Conservation (phyloP, 2,329 filamentous ascomycete species). For the Penicillium fuscoglaucum region DNA sequence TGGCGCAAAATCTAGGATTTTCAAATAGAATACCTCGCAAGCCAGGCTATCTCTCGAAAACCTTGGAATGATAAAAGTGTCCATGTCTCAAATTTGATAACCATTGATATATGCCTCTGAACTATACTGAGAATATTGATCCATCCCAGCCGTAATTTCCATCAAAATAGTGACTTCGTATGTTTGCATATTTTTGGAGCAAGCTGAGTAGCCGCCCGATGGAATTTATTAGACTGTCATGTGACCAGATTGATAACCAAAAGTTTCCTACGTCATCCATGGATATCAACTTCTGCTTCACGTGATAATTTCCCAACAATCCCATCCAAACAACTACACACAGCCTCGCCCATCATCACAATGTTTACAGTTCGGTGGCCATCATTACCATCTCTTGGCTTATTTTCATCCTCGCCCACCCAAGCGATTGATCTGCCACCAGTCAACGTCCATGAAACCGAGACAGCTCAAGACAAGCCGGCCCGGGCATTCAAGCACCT, state of each 20-base stretch:
- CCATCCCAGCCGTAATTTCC: no score
- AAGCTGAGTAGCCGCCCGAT: not conserved
- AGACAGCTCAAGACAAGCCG: slow-evolving; percentile 75
- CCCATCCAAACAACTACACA: slow-evolving; percentile 10
- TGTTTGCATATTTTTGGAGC: not conserved
- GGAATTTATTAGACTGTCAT: not conserved
- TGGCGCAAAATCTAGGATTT: not conserved
- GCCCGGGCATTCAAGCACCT: slow-evolving; percentile 85
- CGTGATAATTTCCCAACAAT: slow-evolving; percentile 24
- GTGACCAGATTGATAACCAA: slow-evolving; percentile 10
- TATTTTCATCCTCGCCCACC: slow-evolving; percentile 21
- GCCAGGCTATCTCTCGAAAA: not conserved
- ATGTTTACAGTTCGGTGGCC: slow-evolving; percentile 29
- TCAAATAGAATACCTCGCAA: not conserved
- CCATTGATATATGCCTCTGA: not conserved
- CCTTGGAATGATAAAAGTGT: not conserved
- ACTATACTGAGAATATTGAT: not conserved
- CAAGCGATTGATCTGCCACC: slow-evolving; percentile 57
- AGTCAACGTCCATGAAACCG: slow-evolving; percentile 74
- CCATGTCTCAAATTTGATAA: not conserved
- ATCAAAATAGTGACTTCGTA: not conserved
- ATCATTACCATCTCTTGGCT: slow-evolving; percentile 27
- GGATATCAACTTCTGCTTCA: slow-evolving; percentile 7
- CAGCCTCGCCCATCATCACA: not conserved
- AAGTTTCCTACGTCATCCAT: slow-evolving; percentile 13